Evolutionary conservation across 208 protist genomes (phyloP).

Genomic region (Wallacemonas sp.): DNA sequence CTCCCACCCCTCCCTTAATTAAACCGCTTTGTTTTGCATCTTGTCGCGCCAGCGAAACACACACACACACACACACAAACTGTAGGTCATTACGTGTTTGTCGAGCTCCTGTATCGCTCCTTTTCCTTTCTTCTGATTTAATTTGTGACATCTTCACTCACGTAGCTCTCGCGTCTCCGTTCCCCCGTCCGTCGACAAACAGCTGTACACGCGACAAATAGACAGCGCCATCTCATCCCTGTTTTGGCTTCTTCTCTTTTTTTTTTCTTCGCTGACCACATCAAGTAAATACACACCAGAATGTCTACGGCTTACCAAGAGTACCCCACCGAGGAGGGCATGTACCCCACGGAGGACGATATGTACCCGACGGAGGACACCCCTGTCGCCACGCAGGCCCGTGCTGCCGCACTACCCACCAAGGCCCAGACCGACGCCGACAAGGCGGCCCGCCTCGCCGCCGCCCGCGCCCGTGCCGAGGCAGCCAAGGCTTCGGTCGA

Average conservation of each 20-base stretch:
- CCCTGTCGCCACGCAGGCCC: too few relatives aligned
- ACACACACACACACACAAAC: constrained; percentile 6
- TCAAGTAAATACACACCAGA: not conserved
- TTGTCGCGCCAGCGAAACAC: too few relatives aligned
- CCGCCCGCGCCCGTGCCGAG: constrained; percentile 36
- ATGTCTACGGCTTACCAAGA: constrained; percentile 14
- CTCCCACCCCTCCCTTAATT: too few relatives aligned
- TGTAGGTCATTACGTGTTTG: not conserved
- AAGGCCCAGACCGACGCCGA: constrained; percentile 8
- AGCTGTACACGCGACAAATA: too few relatives aligned
- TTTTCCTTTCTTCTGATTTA: constrained; percentile 5
- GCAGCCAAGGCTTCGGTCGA: constrained; percentile 32
- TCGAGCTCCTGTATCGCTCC: not conserved
- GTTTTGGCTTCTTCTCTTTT: not conserved
- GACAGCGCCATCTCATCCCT: not conserved
- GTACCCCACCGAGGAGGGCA: constrained; percentile 22
- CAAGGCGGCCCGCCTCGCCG: constrained; percentile 22
- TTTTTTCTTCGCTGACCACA: not conserved
- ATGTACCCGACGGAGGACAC: too few relatives aligned
- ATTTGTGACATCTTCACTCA: too few relatives aligned
- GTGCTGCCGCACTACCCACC: too few relatives aligned
- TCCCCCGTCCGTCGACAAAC: too few relatives aligned
- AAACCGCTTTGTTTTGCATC: too few relatives aligned
- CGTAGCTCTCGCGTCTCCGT: not conserved
- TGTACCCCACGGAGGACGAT: constrained; percentile 9